These are phyloP conservation scores for Martiniozyma abietophila DNA, from an alignment of 805 yeast genomes.

Conservation along the genomic window DNA sequence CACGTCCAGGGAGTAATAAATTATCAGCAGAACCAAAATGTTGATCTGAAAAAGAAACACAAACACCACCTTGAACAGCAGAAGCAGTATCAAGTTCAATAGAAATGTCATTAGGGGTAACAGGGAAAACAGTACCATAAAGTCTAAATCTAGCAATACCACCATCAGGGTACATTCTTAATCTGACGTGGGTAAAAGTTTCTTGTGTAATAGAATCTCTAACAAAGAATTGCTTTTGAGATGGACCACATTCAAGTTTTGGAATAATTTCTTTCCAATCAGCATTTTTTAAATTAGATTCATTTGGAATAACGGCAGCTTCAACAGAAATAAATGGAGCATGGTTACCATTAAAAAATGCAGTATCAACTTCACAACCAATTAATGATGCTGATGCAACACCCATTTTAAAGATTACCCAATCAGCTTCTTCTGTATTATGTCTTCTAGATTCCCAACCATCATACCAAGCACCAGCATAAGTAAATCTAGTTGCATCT, in stretches of 20 bases:
- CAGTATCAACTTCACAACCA: slow-evolving; percentile 88
- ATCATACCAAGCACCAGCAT: slow-evolving; percentile 94
- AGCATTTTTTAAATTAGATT: slow-evolving; percentile 24
- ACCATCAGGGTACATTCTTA: slow-evolving; percentile 96
- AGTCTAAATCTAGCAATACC: slow-evolving; percentile 93
- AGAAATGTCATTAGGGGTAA: slow-evolving; percentile 39
- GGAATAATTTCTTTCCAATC: slow-evolving; percentile 68
- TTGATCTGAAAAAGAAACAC: slow-evolving; percentile 76
- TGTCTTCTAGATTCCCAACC: slow-evolving; percentile 99
- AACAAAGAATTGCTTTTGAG: slow-evolving; percentile 74
- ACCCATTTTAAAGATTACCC: slow-evolving; percentile 79
- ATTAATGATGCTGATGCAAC: slow-evolving; percentile 70
- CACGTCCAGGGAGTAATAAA: slow-evolving; percentile 85
- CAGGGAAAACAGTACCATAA: slow-evolving; percentile 78
- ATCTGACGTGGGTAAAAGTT: slow-evolving; percentile 68
- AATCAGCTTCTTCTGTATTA: slow-evolving; percentile 74
- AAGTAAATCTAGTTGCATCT: slow-evolving; percentile 70
- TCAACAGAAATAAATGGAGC: slow-evolving; percentile 88
- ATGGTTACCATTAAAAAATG: slow-evolving; percentile 90
- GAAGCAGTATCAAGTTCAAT: slow-evolving; percentile 65
- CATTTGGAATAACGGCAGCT: slow-evolving; percentile 38
- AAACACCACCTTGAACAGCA: slow-evolving; percentile 83
- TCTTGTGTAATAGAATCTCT: slow-evolving; percentile 49
- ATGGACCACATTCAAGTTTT: slow-evolving; percentile 78
- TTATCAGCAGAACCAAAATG: slow-evolving; percentile 93